Percentiles rank a stretch among this genome's conserved stretches.
These are phyloP conservation scores for Colletotrichum phormii DNA, from an alignment of 2,329 filamentous ascomycete genomes.

Conservation along the genomic window DNA sequence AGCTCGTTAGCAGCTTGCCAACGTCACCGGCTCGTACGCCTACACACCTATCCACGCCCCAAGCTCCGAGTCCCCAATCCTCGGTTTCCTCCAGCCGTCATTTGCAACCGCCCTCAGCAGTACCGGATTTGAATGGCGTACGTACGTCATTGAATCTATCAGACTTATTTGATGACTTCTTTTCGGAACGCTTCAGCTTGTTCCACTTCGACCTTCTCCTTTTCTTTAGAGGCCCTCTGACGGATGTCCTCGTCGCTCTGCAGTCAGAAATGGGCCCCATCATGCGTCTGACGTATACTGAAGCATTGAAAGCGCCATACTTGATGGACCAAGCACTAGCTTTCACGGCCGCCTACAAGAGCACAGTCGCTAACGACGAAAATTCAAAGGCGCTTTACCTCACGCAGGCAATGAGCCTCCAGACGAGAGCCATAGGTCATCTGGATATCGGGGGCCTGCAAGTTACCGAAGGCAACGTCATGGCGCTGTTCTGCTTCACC, in stretches of 20 bases:
- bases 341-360: constrained; percentile 55
- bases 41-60: constrained; percentile 41
- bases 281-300: not conserved
- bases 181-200: not conserved
- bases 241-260: not conserved
- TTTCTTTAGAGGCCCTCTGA: not conserved
- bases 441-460: constrained; percentile 46
- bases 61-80: constrained; percentile 47
- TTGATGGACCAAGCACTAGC: constrained; percentile 61
- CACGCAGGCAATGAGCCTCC: constrained; percentile 55
- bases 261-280: not conserved
- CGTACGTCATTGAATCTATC: not conserved
- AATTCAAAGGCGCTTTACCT: constrained; percentile 43
- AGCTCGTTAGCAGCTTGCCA: not conserved
- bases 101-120: not conserved
- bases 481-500: constrained; percentile 58
- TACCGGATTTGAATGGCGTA: no score
- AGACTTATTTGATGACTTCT: not conserved
- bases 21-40: not conserved
- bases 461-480: constrained; percentile 45
- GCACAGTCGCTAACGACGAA: constrained; percentile 40
- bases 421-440: constrained; percentile 54
- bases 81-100: not conserved
- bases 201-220: constrained; percentile 8
- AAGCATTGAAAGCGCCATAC: constrained; percentile 49